Percentiles rank a stretch among this genome's conserved stretches.
Evolutionary conservation across 2,329 filamentous ascomycete species (phyloP).

Genomic region (Neonectria faginata): DNA sequence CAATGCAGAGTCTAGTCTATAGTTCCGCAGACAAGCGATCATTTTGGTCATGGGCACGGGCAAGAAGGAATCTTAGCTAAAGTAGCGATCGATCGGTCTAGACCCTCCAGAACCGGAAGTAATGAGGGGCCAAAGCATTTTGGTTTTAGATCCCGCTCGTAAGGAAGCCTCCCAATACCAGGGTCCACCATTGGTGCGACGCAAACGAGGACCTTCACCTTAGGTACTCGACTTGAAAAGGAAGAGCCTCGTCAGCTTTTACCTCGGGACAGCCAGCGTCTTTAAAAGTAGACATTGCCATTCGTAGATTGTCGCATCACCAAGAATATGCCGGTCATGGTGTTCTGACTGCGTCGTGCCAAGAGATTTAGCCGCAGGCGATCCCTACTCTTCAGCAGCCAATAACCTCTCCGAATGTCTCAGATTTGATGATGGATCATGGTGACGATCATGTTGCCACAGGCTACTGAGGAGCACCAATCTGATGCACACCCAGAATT

Average conservation of each 20-base stretch:
- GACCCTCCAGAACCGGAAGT: neutral
- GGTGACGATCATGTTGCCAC: neutral
- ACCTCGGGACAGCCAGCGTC: too few species aligned
- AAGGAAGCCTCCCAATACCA: neutral
- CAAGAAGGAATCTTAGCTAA: neutral
- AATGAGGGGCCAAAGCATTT: neutral
- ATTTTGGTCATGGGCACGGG: too few species aligned
- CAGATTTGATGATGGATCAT: too few species aligned
- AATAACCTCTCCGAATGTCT: neutral
- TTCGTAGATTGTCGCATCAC: neutral
- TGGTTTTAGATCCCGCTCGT: neutral
- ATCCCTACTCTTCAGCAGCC: neutral
- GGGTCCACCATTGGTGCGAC: too few species aligned
- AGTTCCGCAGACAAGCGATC: too few species aligned
- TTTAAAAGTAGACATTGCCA: too few species aligned
- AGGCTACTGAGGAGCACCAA: too few species aligned
- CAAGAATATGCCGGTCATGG: neutral
- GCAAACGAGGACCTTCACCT: neutral
- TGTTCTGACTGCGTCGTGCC: neutral
- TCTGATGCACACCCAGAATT: too few species aligned
- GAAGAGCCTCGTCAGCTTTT: neutral
- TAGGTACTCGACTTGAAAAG: neutral
- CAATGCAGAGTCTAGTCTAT: too few species aligned
- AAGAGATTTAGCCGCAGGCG: neutral
- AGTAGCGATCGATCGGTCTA: neutral